phyloP scores from a whole-genome alignment of 768 basidiomycete species.

The Mycena vulgaris region DNA sequence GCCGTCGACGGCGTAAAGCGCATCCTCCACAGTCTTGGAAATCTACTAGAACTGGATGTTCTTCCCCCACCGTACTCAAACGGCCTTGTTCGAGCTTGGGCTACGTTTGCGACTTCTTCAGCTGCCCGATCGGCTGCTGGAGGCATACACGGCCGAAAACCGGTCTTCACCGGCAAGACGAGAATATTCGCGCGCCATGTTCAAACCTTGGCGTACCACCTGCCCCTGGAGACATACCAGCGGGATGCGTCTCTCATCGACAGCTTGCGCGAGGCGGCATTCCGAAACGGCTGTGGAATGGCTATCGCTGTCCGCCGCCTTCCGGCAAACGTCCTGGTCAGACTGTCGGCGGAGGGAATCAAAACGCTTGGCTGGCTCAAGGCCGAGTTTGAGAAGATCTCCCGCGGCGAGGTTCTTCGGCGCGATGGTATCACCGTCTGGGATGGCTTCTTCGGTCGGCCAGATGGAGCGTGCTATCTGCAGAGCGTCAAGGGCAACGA shows the following conservation, averaged over 20 bases:
- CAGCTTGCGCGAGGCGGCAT: constrained; percentile 56
- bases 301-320: constrained; percentile 42
- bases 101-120: constrained; percentile 64
- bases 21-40: constrained; percentile 55
- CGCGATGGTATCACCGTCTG: constrained; percentile 69
- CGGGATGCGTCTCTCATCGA: constrained; percentile 62
- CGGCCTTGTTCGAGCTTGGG: constrained; percentile 69
- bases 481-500: constrained; percentile 56
- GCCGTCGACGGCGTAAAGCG: constrained; percentile 54
- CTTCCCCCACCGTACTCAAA: constrained; percentile 66
- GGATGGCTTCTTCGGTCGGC: constrained; percentile 73
- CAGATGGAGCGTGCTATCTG: constrained; percentile 62
- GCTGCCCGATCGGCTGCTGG: constrained; percentile 69
- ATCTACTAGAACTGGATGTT: constrained; percentile 60
- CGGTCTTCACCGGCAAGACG: constrained; percentile 61
- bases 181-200: constrained; percentile 68
- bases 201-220: constrained; percentile 63
- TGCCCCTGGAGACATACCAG: constrained; percentile 56
- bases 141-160: constrained; percentile 63
- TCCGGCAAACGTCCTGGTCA: constrained; percentile 52
- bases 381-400: constrained; percentile 70
- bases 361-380: constrained; percentile 71
- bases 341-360: constrained; percentile 65
- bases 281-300: constrained; percentile 46
- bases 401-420: constrained; percentile 72